Conservation (phyloP, 805 yeast genomes). For the Soucietia sequanensis region DNA sequence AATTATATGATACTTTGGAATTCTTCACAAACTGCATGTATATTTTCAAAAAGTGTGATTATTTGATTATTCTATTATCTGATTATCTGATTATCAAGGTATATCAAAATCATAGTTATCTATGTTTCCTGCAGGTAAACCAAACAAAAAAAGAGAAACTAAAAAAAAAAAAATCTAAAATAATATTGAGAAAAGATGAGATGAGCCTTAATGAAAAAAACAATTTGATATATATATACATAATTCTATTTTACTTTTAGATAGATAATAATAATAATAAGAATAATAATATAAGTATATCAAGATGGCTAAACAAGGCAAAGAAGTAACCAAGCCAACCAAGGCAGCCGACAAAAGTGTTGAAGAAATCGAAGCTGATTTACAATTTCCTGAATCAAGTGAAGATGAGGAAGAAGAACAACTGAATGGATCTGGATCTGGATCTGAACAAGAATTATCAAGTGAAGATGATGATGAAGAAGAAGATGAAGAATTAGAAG, state of each 20-base stretch:
- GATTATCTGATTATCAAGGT: too few relatives aligned
- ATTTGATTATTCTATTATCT: too few relatives aligned
- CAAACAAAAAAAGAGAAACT: too few relatives aligned
- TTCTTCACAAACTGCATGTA: too few relatives aligned
- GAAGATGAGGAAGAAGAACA: constrained; percentile 16
- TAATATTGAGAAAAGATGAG: constrained; percentile 13
- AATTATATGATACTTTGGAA: too few relatives aligned
- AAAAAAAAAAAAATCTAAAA: constrained; percentile 1
- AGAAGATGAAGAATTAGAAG: constrained; percentile 21
- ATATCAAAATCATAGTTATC: too few relatives aligned
- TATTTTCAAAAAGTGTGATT: too few relatives aligned
- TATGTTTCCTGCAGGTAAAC: too few relatives aligned
- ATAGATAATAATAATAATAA: too few relatives aligned
- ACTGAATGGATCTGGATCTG: constrained; percentile 9
- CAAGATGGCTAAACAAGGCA: constrained; percentile 7
- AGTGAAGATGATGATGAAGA: constrained; percentile 16
- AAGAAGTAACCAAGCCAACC: constrained; percentile 2
- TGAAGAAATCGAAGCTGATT: constrained; percentile 19
- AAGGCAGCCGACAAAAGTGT: constrained; percentile 11
- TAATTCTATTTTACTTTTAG: neutral
- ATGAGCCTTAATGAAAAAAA: too few relatives aligned
- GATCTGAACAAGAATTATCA: constrained; percentile 19
- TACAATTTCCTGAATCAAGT: constrained; percentile 16
- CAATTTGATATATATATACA: constrained; percentile 2
- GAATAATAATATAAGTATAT: too few relatives aligned